Evolutionary conservation across 768 basidiomycete genomes (phyloP).

Genomic region (Pulveroboletus sp.): DNA sequence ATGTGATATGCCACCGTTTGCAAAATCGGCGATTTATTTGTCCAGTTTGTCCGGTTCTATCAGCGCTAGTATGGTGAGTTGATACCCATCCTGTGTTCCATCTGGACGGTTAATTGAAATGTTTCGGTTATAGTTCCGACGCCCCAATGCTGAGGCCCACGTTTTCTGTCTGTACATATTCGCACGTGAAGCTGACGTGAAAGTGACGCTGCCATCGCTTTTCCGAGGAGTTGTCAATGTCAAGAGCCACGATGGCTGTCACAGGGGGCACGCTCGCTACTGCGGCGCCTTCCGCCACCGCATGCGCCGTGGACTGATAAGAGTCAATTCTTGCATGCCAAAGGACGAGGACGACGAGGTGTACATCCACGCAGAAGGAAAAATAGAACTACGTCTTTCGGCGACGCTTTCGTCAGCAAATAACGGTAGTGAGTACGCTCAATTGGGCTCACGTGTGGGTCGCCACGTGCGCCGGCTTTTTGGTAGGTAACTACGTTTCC

Average conservation of each 20-base stretch:
- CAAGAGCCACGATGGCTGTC: constrained; percentile 11
- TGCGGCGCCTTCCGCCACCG: constrained; percentile 25
- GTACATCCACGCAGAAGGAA: constrained; percentile 28
- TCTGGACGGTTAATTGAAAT: not conserved
- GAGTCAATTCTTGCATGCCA: constrained; percentile 11
- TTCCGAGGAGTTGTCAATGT: constrained; percentile 30
- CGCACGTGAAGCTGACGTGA: constrained; percentile 27
- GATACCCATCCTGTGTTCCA: not conserved
- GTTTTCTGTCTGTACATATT: constrained; percentile 31
- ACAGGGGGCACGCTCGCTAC: constrained; percentile 15
- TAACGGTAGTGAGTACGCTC: constrained; percentile 8
- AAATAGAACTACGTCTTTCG: constrained; percentile 19
- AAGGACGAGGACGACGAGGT: constrained; percentile 31
- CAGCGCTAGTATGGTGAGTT: constrained; percentile 25
- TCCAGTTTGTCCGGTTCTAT: constrained; percentile 27
- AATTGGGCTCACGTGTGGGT: constrained; percentile 25
- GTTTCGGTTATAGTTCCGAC: constrained; percentile 18
- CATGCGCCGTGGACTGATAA: constrained; percentile 22
- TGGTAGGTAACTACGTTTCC: constrained; percentile 3
- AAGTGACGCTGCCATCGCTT: constrained; percentile 24
- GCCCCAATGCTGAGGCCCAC: constrained; percentile 25
- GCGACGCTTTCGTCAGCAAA: constrained; percentile 9
- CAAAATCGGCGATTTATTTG: constrained; percentile 33
- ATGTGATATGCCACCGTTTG: constrained; percentile 27
- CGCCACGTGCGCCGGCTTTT: constrained; percentile 31